Base-by-base conservation (phyloP, 257 asterid genomes). In the Solanum corneliomulleri region DNA sequence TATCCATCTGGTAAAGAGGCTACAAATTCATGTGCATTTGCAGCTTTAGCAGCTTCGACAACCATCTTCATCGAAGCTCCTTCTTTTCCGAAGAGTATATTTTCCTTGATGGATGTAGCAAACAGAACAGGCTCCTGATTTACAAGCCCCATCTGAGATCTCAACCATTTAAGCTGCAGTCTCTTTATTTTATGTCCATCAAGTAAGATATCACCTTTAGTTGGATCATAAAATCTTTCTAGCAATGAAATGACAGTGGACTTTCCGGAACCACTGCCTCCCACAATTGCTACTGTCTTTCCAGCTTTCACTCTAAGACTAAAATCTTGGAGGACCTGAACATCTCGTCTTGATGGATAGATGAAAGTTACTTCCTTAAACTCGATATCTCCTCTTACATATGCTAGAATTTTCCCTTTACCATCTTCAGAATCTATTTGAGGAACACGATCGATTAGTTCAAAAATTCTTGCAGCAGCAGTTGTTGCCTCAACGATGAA, bases 261-360 rank as follows among this genome's bases (percentile, higher is more conserved):
- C 89, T 95, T 95, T 25, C 98, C 98, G 1, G 94, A 95, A 82
- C 98, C 98, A 88, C 98, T 95, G 41, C 95, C 94, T 84, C 98
- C 98, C 25, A 95, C 96, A 7, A 95, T 93, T 42, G 96, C 98
- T 18, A 95, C 92, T 4, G 93, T 93, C 37, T 90, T 92, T 4
- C 95, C 96, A 2, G 95, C 93, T 83, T 91, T 88, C 29, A 94
- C 89, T 88, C 58, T 92, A 9, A 95, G 93, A 86, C 87, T 92
- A 87, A 94, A 90, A 25, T 93, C 94, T 69, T 90, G 90, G 60
- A 95, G 93, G 45, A 94, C 84, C 4, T 90, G 92, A 37, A 94
- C 77, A 29, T 91, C 91, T 20, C 87, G 89, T 88, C 98, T 91
- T 47, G 98, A 95, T 60, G 98, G 98, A 91, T 95, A 95, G 56